These are phyloP conservation scores for Hirschioporus abietinus DNA, from an alignment of 768 basidiomycete genomes.

Conservation along the genomic window DNA sequence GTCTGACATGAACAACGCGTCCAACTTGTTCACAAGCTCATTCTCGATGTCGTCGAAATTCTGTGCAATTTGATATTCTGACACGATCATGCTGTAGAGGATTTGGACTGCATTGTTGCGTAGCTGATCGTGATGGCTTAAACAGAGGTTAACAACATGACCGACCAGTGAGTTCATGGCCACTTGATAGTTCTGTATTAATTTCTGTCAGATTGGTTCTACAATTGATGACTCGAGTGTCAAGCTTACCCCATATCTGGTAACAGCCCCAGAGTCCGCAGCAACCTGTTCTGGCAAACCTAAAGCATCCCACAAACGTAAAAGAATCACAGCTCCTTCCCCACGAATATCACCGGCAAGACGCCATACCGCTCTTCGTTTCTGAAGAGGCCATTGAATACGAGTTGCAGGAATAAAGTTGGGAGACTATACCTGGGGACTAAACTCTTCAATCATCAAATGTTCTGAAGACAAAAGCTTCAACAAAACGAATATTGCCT, in stretches of 20 bases:
- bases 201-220: conserved; percentile 5
- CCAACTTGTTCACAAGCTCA: conserved; percentile 86
- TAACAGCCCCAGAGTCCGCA: conserved; percentile 45
- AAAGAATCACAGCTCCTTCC: conserved; percentile 77
- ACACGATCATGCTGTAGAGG: conserved; percentile 92
- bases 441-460: conserved; percentile 91
- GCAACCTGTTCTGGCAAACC: conserved; percentile 65
- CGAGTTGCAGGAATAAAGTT: conserved; percentile 1
- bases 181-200: conserved; percentile 71
- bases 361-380: conserved; percentile 93
- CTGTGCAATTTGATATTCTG: conserved; percentile 79
- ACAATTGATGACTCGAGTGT: conserved; percentile 4
- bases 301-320: conserved; percentile 81
- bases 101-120: conserved; percentile 89
- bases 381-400: conserved; percentile 37
- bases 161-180: conserved; percentile 82
- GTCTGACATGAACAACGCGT: conserved; percentile 89
- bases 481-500: conserved; percentile 76
- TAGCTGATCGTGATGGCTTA: conserved; percentile 92
- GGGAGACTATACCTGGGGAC: conserved; percentile 52
- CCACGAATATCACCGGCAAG: conserved; percentile 95
- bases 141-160: conserved; percentile 84
- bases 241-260: conserved; percentile 61
- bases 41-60: conserved; percentile 89
- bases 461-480: conserved; percentile 86